Conservation (phyloP, 805 yeast genomes). For the Candida patagonica region DNA sequence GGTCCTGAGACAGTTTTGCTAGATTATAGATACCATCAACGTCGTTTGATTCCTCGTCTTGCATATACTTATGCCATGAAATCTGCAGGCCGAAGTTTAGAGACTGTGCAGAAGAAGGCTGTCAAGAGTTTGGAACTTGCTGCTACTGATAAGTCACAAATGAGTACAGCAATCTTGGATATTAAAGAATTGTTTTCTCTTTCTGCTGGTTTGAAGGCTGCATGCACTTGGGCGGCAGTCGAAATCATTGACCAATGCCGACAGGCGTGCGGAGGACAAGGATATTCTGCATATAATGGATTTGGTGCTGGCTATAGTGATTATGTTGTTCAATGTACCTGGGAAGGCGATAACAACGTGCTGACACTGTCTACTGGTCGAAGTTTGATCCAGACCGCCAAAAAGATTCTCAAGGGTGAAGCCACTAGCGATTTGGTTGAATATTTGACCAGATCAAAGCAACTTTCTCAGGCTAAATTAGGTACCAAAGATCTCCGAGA, state of each 20-base stretch:
- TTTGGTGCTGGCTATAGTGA: constrained; percentile 83
- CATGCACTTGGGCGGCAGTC: constrained; percentile 80
- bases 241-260: constrained; percentile 78
- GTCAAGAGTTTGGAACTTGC: constrained; percentile 39
- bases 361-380: constrained; percentile 79
- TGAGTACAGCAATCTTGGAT: constrained; percentile 41
- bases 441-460: constrained; percentile 29
- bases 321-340: constrained; percentile 97
- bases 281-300: constrained; percentile 87
- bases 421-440: constrained; percentile 37
- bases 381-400: constrained; percentile 49
- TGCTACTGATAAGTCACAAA: constrained; percentile 37
- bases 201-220: constrained; percentile 81
- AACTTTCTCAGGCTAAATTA: constrained; percentile 14
- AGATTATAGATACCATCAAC: constrained; percentile 84
- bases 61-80: constrained; percentile 71
- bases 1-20: constrained; percentile 61
- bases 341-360: constrained; percentile 96
- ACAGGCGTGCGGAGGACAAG: constrained; percentile 95
- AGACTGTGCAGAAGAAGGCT: constrained; percentile 32
- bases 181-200: constrained; percentile 74
- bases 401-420: constrained; percentile 34
- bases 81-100: constrained; percentile 56
- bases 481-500: constrained; percentile 20
- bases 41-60: constrained; percentile 75